Percentiles rank a stretch among this genome's conserved stretches.
Conservation (phyloP, 371 early-diverging fungal genomes). For the Mortierella sp. region DNA sequence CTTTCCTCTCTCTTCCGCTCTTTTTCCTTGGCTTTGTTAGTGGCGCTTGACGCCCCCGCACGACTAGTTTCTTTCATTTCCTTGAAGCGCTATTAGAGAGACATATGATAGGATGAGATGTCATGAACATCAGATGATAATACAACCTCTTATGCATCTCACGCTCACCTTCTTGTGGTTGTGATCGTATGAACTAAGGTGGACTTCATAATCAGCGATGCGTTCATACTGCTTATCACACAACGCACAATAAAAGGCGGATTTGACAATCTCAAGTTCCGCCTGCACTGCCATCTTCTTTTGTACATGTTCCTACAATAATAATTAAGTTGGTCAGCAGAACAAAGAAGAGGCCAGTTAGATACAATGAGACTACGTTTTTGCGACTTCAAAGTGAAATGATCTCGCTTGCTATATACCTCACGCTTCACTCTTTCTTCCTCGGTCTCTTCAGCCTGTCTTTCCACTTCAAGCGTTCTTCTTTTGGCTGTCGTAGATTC, state of each 20-base stretch:
- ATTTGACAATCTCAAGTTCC: conserved; percentile 73
- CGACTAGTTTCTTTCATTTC: conserved; percentile 78
- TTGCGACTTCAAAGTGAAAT: neutral
- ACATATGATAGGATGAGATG: neutral
- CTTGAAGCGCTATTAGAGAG: conserved; percentile 71
- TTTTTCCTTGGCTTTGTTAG: conserved; percentile 69
- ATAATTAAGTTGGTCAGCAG: neutral
- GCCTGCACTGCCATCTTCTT: conserved; percentile 64
- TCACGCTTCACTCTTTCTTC: conserved; percentile 45
- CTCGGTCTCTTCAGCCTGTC: conserved; percentile 76
- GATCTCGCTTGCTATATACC: conserved; percentile 23
- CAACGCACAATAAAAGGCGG: conserved; percentile 81
- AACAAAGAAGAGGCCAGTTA: conserved; percentile 3
- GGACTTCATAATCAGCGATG: conserved; percentile 81
- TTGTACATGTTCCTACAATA: conserved; percentile 58
- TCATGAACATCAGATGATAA: neutral
- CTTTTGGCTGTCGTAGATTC: conserved; percentile 71
- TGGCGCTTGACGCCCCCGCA: conserved; percentile 53
- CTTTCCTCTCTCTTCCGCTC: conserved; percentile 77
- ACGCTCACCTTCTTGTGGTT: conserved; percentile 74
- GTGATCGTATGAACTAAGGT: conserved; percentile 84
- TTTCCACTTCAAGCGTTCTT: conserved; percentile 66
- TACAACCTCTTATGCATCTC: neutral
- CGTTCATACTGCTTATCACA: conserved; percentile 87
- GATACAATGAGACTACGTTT: neutral